Evolutionary conservation across 768 basidiomycete genomes (phyloP).

Genomic region (Termitomyces sp.): DNA sequence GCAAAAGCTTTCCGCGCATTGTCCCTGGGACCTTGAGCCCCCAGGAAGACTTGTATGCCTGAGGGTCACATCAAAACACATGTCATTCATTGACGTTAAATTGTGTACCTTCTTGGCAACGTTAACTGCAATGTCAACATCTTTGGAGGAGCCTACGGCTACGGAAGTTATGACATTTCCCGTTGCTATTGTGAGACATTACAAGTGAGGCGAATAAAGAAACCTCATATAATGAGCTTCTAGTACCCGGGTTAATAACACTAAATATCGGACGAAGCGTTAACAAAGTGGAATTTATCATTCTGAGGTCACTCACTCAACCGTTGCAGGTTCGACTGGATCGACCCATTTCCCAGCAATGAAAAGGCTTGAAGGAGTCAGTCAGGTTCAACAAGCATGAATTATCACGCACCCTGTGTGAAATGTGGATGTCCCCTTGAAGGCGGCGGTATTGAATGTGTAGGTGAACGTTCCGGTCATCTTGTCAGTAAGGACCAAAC

Average conservation of each 20-base stretch:
- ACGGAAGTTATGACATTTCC: conserved; percentile 52
- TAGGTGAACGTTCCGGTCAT: conserved; percentile 37
- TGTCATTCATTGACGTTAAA: neutral
- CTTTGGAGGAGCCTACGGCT: conserved; percentile 48
- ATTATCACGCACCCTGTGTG: conserved; percentile 40
- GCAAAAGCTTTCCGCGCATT: conserved; percentile 20
- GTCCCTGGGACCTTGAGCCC: conserved; percentile 50
- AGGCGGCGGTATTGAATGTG: conserved; percentile 45
- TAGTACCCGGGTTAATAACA: conserved; percentile 18
- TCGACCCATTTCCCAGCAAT: conserved; percentile 56
- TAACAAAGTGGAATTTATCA: neutral
- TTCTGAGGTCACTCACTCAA: conserved; percentile 41
- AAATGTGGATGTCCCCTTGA: conserved; percentile 50
- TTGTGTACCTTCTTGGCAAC: conserved; percentile 42
- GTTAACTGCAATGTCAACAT: conserved; percentile 60
- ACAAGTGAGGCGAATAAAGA: conserved; percentile 7
- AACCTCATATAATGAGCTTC: neutral
- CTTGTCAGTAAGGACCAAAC: neutral
- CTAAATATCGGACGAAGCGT: neutral
- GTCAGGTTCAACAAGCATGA: neutral
- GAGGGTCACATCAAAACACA: neutral
- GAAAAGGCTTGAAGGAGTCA: conserved; percentile 30
- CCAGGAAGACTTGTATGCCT: conserved; percentile 53
- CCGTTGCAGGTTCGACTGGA: conserved; percentile 39
- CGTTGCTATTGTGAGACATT: conserved; percentile 29